Conservation (phyloP, 805 yeast species). For the Metahyphopichia silvanorum region DNA sequence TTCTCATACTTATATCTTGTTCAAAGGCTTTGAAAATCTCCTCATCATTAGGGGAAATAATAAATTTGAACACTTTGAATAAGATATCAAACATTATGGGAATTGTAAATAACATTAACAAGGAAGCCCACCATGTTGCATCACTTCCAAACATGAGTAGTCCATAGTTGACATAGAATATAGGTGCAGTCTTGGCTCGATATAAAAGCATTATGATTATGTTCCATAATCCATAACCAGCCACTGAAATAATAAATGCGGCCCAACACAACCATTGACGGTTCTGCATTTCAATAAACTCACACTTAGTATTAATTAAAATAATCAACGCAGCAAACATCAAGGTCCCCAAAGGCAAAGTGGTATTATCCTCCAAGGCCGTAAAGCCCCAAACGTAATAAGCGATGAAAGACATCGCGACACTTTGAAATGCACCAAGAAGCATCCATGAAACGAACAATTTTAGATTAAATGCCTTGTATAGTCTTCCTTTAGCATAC, state of each 20-base stretch:
- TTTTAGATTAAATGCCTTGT: constrained; percentile 67
- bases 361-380: constrained; percentile 66
- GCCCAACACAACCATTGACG: constrained; percentile 66
- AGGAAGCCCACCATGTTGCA: constrained; percentile 81
- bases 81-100: constrained; percentile 68
- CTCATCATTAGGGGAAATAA: constrained; percentile 66
- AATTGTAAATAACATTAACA: constrained; percentile 53
- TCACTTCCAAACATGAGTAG: constrained; percentile 77
- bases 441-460: constrained; percentile 77
- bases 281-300: constrained; percentile 76
- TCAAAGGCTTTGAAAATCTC: constrained; percentile 79
- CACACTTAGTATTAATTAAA: constrained; percentile 74
- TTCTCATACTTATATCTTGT: constrained; percentile 61
- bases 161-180: constrained; percentile 71
- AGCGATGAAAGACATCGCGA: constrained; percentile 64
- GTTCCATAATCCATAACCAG: constrained; percentile 88
- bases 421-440: constrained; percentile 69
- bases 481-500: constrained; percentile 71
- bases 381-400: constrained; percentile 69
- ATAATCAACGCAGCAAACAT: constrained; percentile 69
- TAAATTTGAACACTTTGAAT: constrained; percentile 52
- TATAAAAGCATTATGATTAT: constrained; percentile 71
- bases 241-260: constrained; percentile 65
- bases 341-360: constrained; percentile 79
- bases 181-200: constrained; percentile 46